A percentile compares a stretch with the other conserved stretches of the same genome.
Conservation (phyloP, 129 eudicot genomes). For the Ambrosia artemisiifolia region DNA sequence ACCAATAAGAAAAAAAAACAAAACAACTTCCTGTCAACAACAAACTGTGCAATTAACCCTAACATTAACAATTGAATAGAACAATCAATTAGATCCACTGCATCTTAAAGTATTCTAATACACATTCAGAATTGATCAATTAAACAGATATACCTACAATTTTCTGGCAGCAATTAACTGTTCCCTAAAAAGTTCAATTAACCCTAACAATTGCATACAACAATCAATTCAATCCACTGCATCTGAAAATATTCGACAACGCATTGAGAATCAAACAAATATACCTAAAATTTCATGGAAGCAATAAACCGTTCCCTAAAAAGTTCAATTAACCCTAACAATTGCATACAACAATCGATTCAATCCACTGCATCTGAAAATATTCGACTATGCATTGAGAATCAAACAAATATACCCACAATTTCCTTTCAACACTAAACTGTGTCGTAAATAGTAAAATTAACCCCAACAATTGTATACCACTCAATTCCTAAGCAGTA, state of each 20-base stretch:
- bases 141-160: neutral
- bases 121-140: too few relatives aligned
- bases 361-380: neutral
- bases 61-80: too few relatives aligned
- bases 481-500: too few relatives aligned
- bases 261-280: too few relatives aligned
- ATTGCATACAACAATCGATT: neutral
- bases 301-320: constrained; percentile 4
- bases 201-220: neutral
- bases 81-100: too few relatives aligned
- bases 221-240: neutral
- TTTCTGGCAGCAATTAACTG: neutral
- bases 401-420: too few relatives aligned
- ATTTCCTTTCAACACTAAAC: too few relatives aligned
- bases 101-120: too few relatives aligned
- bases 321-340: neutral
- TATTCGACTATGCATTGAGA: neutral
- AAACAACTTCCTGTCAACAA: neutral
- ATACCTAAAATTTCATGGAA: neutral
- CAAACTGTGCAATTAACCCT: too few relatives aligned
- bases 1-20: neutral
- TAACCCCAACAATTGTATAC: too few relatives aligned
- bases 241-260: neutral
- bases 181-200: constrained; percentile 2
- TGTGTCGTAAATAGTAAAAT: too few relatives aligned